phyloP scores from a whole-genome alignment of 2,329 filamentous ascomycete genomes.

The Talaromyces islandicus region DNA sequence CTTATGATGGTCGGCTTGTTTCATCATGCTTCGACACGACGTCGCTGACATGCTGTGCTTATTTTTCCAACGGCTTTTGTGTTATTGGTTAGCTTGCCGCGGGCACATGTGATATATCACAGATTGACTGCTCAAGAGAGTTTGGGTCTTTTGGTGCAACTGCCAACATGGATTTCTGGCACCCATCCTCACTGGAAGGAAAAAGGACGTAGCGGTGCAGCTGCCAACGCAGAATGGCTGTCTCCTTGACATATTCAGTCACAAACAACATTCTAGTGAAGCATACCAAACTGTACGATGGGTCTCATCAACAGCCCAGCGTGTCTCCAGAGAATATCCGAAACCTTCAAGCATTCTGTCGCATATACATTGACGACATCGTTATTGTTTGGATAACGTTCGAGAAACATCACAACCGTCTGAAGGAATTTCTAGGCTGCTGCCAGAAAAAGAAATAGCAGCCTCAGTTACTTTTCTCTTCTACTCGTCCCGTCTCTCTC shows the following conservation, averaged over 20 bases:
- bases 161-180: neutral
- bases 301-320: neutral
- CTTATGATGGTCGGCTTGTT: no score
- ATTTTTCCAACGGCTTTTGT: no score
- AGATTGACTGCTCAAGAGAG: neutral
- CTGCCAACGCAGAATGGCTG: no score
- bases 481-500: no score
- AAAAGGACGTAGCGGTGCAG: no score
- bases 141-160: neutral
- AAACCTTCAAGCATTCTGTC: neutral
- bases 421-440: neutral
- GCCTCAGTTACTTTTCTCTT: no score
- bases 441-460: neutral
- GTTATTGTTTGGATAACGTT: neutral
- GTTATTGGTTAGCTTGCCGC: no score
- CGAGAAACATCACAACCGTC: neutral
- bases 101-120: neutral
- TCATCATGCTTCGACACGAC: no score
- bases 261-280: no score
- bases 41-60: no score
- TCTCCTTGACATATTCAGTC: no score
- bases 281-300: no score
- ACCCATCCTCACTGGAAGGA: neutral
- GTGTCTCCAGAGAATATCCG: neutral
- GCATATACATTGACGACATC: neutral